phyloP scores from a whole-genome alignment of 1,284 basidiomycete genomes.

The Trichosporon coremiiforme region DNA sequence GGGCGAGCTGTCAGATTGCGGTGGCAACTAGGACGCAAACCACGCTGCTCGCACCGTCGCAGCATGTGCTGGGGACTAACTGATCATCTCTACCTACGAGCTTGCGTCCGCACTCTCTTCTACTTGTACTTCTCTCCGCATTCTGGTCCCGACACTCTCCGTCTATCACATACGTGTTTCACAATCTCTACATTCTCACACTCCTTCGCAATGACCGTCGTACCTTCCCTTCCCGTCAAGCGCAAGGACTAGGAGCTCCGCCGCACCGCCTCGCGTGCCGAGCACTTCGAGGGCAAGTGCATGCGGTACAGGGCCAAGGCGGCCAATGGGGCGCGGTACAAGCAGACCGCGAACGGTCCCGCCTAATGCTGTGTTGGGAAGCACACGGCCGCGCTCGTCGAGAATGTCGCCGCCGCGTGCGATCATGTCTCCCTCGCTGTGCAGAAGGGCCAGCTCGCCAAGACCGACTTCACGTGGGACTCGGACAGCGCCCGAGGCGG shows the following conservation, averaged over 20 bases:
- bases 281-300: not conserved
- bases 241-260: not conserved
- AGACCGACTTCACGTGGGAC: not conserved
- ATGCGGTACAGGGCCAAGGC: not conserved
- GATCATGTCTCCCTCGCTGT: too few relatives aligned
- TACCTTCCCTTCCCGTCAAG: not conserved
- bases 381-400: not conserved
- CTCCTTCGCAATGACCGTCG: not conserved
- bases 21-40: too few relatives aligned
- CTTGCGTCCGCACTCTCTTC: too few relatives aligned
- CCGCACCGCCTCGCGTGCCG: not conserved
- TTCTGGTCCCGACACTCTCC: too few relatives aligned
- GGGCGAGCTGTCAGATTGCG: too few relatives aligned
- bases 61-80: too few relatives aligned
- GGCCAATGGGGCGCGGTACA: not conserved
- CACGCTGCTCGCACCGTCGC: too few relatives aligned
- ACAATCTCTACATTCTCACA: not conserved
- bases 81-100: too few relatives aligned
- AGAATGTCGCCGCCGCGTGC: not conserved
- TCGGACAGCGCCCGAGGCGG: not conserved
- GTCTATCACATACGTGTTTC: too few relatives aligned
- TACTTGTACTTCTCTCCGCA: too few relatives aligned
- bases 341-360: not conserved
- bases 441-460: too few relatives aligned
- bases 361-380: not conserved